Conservation (phyloP, 352 stramenopile genomes). For the Phytophthora lateralis region DNA sequence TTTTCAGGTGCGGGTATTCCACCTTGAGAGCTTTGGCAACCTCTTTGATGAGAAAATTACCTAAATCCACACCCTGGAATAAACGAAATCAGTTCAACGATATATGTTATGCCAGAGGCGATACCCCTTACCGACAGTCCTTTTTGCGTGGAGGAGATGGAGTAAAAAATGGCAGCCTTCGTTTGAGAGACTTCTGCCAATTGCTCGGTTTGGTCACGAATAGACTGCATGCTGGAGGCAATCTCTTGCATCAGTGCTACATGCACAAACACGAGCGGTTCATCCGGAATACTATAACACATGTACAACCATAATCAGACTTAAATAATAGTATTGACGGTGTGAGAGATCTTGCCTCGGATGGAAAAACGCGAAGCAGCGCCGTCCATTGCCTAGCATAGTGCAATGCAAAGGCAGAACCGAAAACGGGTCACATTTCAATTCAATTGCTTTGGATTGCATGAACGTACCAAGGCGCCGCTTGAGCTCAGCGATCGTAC, state of each 20-base stretch:
- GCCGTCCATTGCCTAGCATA: slow-evolving; percentile 55
- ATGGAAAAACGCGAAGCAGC: slow-evolving; percentile 96
- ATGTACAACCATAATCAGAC: slow-evolving; percentile 2
- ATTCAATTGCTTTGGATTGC: background rate
- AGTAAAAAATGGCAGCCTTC: slow-evolving; percentile 95
- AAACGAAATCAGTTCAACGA: background rate
- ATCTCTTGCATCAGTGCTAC: slow-evolving; percentile 91
- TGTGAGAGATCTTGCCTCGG: slow-evolving; percentile 55
- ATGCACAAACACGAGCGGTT: slow-evolving; percentile 96
- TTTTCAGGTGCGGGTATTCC: slow-evolving; percentile 74
- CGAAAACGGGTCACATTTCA: background rate
- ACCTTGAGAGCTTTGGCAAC: slow-evolving; percentile 85
- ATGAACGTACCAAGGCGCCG: slow-evolving; percentile 72
- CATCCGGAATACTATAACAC: slow-evolving; percentile 68
- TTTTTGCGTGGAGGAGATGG: slow-evolving; percentile 94
- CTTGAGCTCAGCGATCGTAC: slow-evolving; percentile 94
- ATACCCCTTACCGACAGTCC: slow-evolving; percentile 66
- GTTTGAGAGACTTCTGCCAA: slow-evolving; percentile 62
- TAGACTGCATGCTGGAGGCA: slow-evolving; percentile 91
- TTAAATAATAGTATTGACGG: background rate
- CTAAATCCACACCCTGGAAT: slow-evolving; percentile 90
- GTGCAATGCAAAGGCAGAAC: background rate
- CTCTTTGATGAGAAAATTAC: slow-evolving; percentile 96
- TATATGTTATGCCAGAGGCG: background rate
- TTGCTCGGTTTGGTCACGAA: slow-evolving; percentile 79